Percentiles rank a stretch among this genome's conserved stretches.
Evolutionary conservation across 1,284 basidiomycete species (phyloP).

Genomic region (Ustilago lituana): DNA sequence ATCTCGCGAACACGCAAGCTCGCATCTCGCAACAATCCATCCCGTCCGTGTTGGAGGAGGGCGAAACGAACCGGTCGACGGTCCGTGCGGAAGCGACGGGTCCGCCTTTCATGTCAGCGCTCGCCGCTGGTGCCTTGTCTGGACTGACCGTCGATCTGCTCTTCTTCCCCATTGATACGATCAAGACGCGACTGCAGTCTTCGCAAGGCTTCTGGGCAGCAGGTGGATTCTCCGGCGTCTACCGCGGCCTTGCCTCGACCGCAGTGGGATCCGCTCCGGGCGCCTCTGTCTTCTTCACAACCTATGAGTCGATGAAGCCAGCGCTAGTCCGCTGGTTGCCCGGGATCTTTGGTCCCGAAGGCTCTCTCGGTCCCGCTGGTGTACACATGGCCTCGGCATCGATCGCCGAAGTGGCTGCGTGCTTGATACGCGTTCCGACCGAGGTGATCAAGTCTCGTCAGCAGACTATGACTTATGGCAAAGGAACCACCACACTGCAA

Average conservation of each 20-base stretch:
- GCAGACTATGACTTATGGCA: conserved; percentile 78
- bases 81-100: background rate
- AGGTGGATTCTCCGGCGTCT: conserved; percentile 91
- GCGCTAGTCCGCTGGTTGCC: conserved; percentile 54
- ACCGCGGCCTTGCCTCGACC: conserved; percentile 93
- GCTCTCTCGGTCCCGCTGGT: conserved; percentile 51
- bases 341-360: conserved; percentile 24
- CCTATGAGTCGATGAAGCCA: conserved; percentile 89
- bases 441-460: conserved; percentile 90
- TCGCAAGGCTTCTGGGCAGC: conserved; percentile 83
- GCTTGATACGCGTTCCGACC: conserved; percentile 90
- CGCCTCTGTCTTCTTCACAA: conserved; percentile 93
- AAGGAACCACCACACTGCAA: conserved; percentile 70
- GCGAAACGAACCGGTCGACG: background rate
- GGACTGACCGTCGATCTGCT: conserved; percentile 76
- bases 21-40: conserved; percentile 27
- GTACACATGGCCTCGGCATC: conserved; percentile 68
- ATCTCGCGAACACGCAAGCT: conserved; percentile 5
- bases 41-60: conserved; percentile 35
- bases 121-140: conserved; percentile 58
- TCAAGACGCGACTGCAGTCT: conserved; percentile 94
- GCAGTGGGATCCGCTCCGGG: conserved; percentile 95
- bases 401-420: conserved; percentile 74
- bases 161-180: conserved; percentile 95
- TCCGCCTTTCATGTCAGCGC: conserved; percentile 36